Evolutionary conservation across 768 basidiomycete genomes (phyloP).

Genomic region (Pleurotus djamor): DNA sequence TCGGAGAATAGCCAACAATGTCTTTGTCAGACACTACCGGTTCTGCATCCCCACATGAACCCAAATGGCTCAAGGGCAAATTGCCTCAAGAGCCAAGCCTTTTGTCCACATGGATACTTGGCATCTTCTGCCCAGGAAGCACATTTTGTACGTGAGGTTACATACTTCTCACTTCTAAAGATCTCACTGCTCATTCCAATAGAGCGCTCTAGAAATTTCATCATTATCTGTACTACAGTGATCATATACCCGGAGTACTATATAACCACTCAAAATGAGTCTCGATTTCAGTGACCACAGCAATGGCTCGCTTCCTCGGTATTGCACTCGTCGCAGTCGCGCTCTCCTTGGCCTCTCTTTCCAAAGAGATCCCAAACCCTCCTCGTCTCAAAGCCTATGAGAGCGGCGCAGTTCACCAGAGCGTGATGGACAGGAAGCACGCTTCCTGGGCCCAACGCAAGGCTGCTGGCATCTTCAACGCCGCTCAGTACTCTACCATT

Average conservation of each 20-base stretch:
- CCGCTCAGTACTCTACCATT: constrained; percentile 3
- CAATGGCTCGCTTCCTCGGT: not conserved
- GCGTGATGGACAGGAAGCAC: constrained; percentile 8
- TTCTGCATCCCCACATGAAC: not conserved
- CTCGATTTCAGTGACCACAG: not conserved
- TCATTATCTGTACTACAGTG: not conserved
- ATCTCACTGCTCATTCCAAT: not conserved
- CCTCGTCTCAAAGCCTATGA: constrained; percentile 6
- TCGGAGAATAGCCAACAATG: not conserved
- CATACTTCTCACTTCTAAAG: not conserved
- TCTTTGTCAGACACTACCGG: not conserved
- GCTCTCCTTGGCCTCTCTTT: not conserved
- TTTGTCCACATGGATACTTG: not conserved
- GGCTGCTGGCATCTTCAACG: constrained; percentile 6
- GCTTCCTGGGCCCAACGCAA: not conserved
- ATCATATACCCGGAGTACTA: too few relatives aligned
- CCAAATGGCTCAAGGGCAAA: constrained; percentile 2
- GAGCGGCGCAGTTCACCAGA: constrained; percentile 4
- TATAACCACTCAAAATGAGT: not conserved
- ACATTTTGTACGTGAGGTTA: not conserved
- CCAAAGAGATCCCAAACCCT: constrained; percentile 4
- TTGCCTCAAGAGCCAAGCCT: constrained; percentile 1
- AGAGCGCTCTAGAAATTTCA: not conserved
- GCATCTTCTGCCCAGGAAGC: not conserved
- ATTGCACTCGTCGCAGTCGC: not conserved